Conservation (phyloP, 2,329 filamentous ascomycete species). For the Penicillium digitatum region DNA sequence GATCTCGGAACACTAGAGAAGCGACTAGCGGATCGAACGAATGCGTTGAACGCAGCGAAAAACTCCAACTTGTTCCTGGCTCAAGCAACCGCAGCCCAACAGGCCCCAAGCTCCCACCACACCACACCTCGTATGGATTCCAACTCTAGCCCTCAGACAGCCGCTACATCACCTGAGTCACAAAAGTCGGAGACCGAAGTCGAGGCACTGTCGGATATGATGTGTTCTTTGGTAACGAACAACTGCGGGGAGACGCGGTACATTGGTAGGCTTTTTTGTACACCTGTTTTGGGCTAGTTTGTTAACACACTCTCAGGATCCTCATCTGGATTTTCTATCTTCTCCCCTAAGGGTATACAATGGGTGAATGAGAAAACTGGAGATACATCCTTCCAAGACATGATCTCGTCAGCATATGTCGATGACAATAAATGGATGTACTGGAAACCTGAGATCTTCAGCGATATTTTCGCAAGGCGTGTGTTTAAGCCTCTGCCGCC, state of each 20-base stretch:
- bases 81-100: constrained; percentile 29
- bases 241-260: constrained; percentile 92
- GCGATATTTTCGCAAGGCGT: constrained; percentile 80
- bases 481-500: constrained; percentile 79
- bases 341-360: constrained; percentile 94
- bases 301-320: constrained; percentile 57
- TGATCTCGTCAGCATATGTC: constrained; percentile 87
- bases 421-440: constrained; percentile 95
- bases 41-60: constrained; percentile 36
- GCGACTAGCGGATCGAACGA: constrained; percentile 55
- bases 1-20: constrained; percentile 87
- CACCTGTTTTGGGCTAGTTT: neutral
- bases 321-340: constrained; percentile 96
- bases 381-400: constrained; percentile 89
- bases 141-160: constrained; percentile 50
- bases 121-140: constrained; percentile 47
- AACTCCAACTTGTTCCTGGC: constrained; percentile 30
- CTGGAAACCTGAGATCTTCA: constrained; percentile 97
- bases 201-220: constrained; percentile 90
- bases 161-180: constrained; percentile 52
- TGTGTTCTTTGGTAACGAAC: constrained; percentile 96
- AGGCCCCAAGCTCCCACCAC: constrained; percentile 36
- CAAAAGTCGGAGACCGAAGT: constrained; percentile 64
- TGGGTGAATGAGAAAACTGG: constrained; percentile 98
- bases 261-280: constrained; percentile 62